phyloP scores from a whole-genome alignment of 805 yeast genomes.

The Saccharomycopsis capsularis region DNA sequence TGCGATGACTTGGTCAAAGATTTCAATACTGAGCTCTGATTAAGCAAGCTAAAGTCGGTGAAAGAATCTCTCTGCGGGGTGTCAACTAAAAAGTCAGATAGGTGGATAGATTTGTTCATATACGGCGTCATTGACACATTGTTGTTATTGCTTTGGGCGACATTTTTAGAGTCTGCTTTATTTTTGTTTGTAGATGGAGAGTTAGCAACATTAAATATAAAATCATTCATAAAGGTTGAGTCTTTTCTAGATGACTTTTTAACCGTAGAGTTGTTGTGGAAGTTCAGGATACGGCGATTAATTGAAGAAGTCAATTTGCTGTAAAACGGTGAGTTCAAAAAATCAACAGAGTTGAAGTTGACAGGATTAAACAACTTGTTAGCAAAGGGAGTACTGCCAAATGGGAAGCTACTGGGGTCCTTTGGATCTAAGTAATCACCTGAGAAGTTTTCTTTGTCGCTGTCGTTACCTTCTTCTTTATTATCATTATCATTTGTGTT shows the following conservation, averaged over 20 bases:
- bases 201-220: not conserved
- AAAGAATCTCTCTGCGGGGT: conserved; percentile 13
- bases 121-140: conserved; percentile 6
- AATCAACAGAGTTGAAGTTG: conserved; percentile 2
- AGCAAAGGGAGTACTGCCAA: conserved; percentile 14
- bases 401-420: not conserved
- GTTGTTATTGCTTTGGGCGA: not conserved
- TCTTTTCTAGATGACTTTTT: conserved; percentile 1
- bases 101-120: conserved; percentile 9
- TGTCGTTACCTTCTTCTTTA: not conserved
- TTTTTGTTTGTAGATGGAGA: not conserved
- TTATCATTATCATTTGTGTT: not conserved
- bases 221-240: not conserved
- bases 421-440: not conserved
- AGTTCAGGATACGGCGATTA: not conserved
- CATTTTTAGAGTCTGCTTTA: not conserved
- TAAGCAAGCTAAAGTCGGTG: not conserved
- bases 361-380: conserved; percentile 10
- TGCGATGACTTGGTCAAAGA: not conserved
- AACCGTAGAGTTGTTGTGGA: conserved; percentile 3
- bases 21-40: conserved; percentile 2
- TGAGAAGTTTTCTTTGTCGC: not conserved
- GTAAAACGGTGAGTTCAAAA: conserved; percentile 12
- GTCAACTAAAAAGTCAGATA: conserved; percentile 8
- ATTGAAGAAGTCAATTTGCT: conserved; percentile 13